These are phyloP conservation scores for Tolypocladium cylindrosporum DNA, from an alignment of 2,329 filamentous ascomycete species.

Conservation along the genomic window DNA sequence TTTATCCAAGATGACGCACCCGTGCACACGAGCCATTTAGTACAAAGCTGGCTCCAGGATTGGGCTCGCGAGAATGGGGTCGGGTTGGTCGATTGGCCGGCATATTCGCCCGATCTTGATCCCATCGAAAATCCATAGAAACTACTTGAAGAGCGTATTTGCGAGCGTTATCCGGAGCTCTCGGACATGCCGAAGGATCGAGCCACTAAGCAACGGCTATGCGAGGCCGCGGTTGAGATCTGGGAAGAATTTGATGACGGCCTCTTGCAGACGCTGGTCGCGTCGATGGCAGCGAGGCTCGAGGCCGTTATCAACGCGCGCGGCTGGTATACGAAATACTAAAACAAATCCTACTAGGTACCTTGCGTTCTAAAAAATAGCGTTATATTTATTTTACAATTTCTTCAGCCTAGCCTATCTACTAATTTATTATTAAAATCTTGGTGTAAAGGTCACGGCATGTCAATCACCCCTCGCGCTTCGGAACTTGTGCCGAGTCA, in stretches of 20 bases:
- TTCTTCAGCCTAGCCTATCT: neutral
- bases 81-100: constrained; percentile 1
- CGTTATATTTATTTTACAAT: neutral
- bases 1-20: constrained; percentile 6
- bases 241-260: constrained; percentile 3
- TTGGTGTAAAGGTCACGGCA: neutral
- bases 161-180: constrained; percentile 1
- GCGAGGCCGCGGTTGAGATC: neutral
- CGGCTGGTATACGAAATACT: constrained; percentile 4
- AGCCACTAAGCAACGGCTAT: neutral
- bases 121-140: constrained; percentile 7
- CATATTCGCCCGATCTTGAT: constrained; percentile 6
- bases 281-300: neutral
- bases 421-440: neutral
- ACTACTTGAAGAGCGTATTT: constrained; percentile 4
- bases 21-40: neutral
- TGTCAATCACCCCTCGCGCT: neutral
- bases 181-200: neutral
- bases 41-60: constrained; percentile 2
- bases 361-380: neutral
- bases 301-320: neutral
- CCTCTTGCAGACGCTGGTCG: neutral
- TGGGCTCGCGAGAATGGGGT: constrained; percentile 1
- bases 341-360: neutral
- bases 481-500: neutral